A percentile compares a stretch with the other conserved stretches of the same genome.
phyloP scores from a whole-genome alignment of 2,329 filamentous ascomycete species.

The Colletotrichum theobromicola region DNA sequence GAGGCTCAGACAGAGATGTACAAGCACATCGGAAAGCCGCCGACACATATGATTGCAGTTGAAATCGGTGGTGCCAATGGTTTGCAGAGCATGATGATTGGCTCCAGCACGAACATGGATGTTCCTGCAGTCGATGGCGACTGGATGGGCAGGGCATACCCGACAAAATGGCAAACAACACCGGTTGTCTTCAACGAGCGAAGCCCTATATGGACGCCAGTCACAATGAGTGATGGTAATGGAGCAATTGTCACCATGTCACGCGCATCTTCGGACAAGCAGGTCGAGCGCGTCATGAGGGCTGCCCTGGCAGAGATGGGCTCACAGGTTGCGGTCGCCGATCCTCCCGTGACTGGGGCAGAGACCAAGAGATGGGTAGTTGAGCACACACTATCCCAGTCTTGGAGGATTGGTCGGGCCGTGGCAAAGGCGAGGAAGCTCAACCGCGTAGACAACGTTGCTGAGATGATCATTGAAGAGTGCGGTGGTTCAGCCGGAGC shows the following conservation, averaged over 20 bases:
- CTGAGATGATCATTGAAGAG: conserved; percentile 63
- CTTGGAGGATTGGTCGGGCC: conserved; percentile 65
- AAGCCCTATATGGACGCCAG: conserved; percentile 22
- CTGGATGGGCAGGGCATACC: conserved; percentile 62
- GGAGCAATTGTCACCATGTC: conserved; percentile 57
- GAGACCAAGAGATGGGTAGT: conserved; percentile 58
- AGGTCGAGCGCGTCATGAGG: conserved; percentile 55
- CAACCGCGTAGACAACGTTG: conserved; percentile 57
- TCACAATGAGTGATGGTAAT: conserved; percentile 47
- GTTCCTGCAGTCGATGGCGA: conserved; percentile 57
- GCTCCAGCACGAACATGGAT: conserved; percentile 56
- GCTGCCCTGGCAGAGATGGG: conserved; percentile 62
- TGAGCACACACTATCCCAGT: conserved; percentile 56
- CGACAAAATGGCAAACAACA: conserved; percentile 61
- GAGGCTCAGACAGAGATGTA: conserved; percentile 58
- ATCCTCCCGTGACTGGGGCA: conserved; percentile 52
- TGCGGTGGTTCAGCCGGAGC: conserved; percentile 58
- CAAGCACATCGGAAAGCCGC: conserved; percentile 48
- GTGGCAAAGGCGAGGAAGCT: conserved; percentile 55
- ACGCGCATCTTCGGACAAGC: conserved; percentile 47
- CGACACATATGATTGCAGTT: conserved; percentile 64
- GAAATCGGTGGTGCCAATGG: conserved; percentile 72
- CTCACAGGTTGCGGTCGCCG: conserved; percentile 53
- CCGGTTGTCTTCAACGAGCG: conserved; percentile 57
- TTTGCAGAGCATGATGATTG: conserved; percentile 61